Conservation (phyloP, 2,329 filamentous ascomycete genomes). For the Epichloe hybrida region DNA sequence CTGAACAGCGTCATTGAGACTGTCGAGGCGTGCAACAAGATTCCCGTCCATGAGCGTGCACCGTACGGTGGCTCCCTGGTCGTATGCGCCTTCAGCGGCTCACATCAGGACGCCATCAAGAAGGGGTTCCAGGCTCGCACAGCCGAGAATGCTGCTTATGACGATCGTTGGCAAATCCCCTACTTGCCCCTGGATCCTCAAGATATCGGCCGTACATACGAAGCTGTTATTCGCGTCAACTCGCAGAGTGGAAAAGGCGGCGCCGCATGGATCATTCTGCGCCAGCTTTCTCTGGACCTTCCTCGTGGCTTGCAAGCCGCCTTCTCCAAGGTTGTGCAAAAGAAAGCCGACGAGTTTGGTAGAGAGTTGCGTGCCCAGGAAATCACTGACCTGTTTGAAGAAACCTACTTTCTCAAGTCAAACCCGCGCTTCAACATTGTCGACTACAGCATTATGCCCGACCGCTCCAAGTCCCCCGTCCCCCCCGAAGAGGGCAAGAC, state of each 20-base stretch:
- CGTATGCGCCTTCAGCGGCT: conserved; percentile 83
- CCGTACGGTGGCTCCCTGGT: conserved; percentile 87
- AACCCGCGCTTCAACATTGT: conserved; percentile 78
- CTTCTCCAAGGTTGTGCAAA: conserved; percentile 79
- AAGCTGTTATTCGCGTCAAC: conserved; percentile 95
- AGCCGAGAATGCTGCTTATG: conserved; percentile 39
- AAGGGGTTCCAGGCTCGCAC: conserved; percentile 72
- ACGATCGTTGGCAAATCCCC: conserved; percentile 70
- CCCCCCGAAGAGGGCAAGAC: conserved; percentile 50
- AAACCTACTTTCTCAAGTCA: conserved; percentile 70
- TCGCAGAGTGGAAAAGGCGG: conserved; percentile 92
- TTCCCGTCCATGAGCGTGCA: conserved; percentile 76
- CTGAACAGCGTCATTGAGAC: conserved; percentile 74
- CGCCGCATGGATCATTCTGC: conserved; percentile 84
- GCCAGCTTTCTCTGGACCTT: conserved; percentile 78
- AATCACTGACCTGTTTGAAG: conserved; percentile 78
- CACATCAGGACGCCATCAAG: conserved; percentile 91
- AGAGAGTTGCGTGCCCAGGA: conserved; percentile 75
- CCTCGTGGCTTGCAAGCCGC: conserved; percentile 85
- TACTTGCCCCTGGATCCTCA: conserved; percentile 87
- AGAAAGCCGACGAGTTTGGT: conserved; percentile 62
- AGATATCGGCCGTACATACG: conserved; percentile 93
- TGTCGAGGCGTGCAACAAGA: conserved; percentile 89
- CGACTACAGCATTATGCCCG: conserved; percentile 82
- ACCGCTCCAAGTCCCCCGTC: conserved; percentile 64